Evolutionary conservation across 306 rosid species (phyloP), one percentile per base, ranked within the genome.

Genomic region (Prinsepia uniflora): DNA sequence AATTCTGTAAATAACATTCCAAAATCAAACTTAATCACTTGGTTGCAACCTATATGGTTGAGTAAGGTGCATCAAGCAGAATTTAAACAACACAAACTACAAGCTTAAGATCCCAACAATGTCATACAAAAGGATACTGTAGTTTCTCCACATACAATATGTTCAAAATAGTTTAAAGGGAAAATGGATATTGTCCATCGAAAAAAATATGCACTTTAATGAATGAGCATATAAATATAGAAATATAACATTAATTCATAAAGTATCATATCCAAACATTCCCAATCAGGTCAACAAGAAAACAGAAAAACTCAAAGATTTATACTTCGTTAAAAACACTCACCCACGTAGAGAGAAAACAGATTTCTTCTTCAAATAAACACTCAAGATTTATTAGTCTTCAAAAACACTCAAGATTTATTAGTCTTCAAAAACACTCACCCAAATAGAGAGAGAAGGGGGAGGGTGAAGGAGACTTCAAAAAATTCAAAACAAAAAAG

Each of bases 1-100:
- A 77, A 70, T 72, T 87, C 97, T 90, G 82, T 59, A 79, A 50
- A 76, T 41, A 49, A 7, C 53, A 68, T 71, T 72, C 34, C 73
- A 77, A 75, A 40, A 76, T 54, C 17, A 50, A 39, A 48, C 54
- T 55, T 65, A 79, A 62, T 67, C n/a, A 67, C 10, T 52, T 53
- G 43, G 30, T 7, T 30, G 43, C 64, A 34, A 30, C 64, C 24
- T 56, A 34, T 11, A 30, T 58, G 11, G 12, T 30, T 30, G 6
- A 30, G 7, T 14, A 12, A 58, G 63, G 43, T 12, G 34, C 54
- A 12, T 7, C 8, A 4, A 12, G 1, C 63, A 30, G 63, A 30
- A 1, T 30, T 30, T 30, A 30, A 30, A 30, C 36, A 30, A 3
- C 30, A 12, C 4, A 19, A 24, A 55, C 18, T 58, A 24, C 34